Base-by-base conservation (phyloP, 345 rosid species). In the Trapa incisa region DNA sequence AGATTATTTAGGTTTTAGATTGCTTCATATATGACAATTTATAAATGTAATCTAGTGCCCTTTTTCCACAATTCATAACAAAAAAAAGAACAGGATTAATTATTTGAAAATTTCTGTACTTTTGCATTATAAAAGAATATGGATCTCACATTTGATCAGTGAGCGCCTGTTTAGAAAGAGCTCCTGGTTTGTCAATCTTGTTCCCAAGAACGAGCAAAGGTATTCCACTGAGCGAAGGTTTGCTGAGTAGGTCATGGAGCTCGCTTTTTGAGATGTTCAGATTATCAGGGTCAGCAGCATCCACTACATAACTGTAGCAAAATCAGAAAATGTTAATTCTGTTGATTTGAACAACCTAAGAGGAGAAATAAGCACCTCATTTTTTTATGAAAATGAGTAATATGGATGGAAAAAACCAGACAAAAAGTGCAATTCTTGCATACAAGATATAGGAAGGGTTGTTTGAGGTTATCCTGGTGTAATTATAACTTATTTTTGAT, bases 141-240 rank as follows among this genome's bases (percentile, higher is more conserved):
- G 37, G 43, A 42, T 22, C 93, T 87, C 78, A 94, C 99, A 94
- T 82, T 72, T 91, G 96, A 83, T 91, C 97, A 61, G 89, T 91
- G 82, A 94, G 82, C 67, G 96, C 87, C 80, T 89, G 99, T 81
- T 91, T 91, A 7, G 97, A 87, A 69, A 94, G 80, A 67, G 97
- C 99, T 86, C 89, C 97, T 36, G 96, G 86, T 71, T 86, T 94
- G 75, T 94, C 99, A 12, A 94, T 91, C 75, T 91, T 94, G 84
- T 91, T 91, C 37, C 99, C 99, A 0, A 94, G 92, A 72, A 94
- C 81, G 74, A 94, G 84, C 77, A 94, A 75, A 65, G 99, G 97
- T 71, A 94, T 94, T 68, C 88, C 96, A 45, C 65, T 86, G 32
- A 94, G 77, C 64, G 96, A 89, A 47, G 99, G 96, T 71, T 94